These are phyloP conservation scores for Ogataea neopini DNA, from an alignment of 805 yeast genomes.

Conservation along the genomic window DNA sequence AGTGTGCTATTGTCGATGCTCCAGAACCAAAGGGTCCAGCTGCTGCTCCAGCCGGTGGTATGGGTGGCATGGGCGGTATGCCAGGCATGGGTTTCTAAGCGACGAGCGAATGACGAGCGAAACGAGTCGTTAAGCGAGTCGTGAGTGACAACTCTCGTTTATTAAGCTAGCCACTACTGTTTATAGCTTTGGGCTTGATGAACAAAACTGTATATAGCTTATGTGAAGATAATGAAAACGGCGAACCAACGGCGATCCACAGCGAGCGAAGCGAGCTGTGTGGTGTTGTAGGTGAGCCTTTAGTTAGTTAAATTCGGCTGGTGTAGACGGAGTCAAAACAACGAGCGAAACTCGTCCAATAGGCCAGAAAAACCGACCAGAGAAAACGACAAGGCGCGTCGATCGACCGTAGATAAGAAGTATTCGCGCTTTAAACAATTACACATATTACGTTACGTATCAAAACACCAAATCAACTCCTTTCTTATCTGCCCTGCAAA, in stretches of 20 bases:
- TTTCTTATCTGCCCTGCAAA: not conserved
- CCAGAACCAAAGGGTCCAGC: constrained; percentile 72
- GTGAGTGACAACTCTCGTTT: too few species aligned
- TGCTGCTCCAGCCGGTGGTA: constrained; percentile 60
- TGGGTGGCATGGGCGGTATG: constrained; percentile 59
- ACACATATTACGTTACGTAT: too few species aligned
- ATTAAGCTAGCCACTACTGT: not conserved
- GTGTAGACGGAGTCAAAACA: too few species aligned
- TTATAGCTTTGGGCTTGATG: not conserved
- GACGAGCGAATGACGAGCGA: not conserved
- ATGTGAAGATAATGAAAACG: not conserved
- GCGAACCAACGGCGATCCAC: not conserved
- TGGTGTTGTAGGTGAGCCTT: not conserved
- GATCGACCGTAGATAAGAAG: too few species aligned
- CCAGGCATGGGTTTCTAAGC: constrained; percentile 35
- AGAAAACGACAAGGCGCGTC: too few species aligned
- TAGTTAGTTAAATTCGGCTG: not conserved
- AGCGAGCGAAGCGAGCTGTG: not conserved
- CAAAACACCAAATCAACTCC: not conserved
- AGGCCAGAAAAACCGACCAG: too few species aligned
- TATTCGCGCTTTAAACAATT: too few species aligned
- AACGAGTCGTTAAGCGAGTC: not conserved
- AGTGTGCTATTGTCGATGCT: constrained; percentile 96
- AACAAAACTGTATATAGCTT: not conserved
- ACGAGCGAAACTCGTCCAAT: too few species aligned